Base-by-base conservation (phyloP, 371 early-diverging fungal genomes). In the Rhizopus delemar region DNA sequence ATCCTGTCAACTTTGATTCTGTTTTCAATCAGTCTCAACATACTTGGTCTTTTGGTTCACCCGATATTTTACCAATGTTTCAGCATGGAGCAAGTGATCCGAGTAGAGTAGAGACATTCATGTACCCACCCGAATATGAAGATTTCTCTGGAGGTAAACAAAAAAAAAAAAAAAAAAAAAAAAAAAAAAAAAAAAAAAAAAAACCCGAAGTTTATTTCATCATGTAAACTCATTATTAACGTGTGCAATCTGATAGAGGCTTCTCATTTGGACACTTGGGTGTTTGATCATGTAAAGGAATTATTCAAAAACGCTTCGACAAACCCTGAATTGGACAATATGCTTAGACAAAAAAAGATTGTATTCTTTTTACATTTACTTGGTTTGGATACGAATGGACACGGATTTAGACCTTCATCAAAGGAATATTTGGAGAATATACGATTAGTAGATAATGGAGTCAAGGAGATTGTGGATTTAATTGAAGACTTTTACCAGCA, bases 31-130 rank as follows among this genome's bases (percentile, higher is more conserved):
- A 95, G 65, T 89, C 90, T 41, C 74, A 81, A 41, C 90, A 93
- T 69, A 93, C 95, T 0, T 97, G 94, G 94, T 94, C 95, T n/a
- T 96, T 94, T 78, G 98, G 98, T 11, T 93, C 94, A 33, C 98
- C 96, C 8, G 98, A 96, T 74, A 97, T 97, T 60, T 73, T 96
- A 43, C 95, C 93, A 16, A 96, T 96, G 96, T 97, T 96, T 81
- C 86, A 91, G 28, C 84, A 91, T 4, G 96, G 96, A 36, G 94
- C 97, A 6, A 83, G 89, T 3, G 90, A 94, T 62, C 83, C 86
- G 4, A 66, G 71, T 39, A 77, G 78, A 33, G 85, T 97, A 7
- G 92, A 94, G 28, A 94, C 89, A 5, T 88, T 86, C 71, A 95
- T 95, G 95, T 97, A 95, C 68, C 78, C 86, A 11, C 81, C 85